phyloP scores from a whole-genome alignment of 2,329 filamentous ascomycete species.

The Pseudogymnoascus sp. region DNA sequence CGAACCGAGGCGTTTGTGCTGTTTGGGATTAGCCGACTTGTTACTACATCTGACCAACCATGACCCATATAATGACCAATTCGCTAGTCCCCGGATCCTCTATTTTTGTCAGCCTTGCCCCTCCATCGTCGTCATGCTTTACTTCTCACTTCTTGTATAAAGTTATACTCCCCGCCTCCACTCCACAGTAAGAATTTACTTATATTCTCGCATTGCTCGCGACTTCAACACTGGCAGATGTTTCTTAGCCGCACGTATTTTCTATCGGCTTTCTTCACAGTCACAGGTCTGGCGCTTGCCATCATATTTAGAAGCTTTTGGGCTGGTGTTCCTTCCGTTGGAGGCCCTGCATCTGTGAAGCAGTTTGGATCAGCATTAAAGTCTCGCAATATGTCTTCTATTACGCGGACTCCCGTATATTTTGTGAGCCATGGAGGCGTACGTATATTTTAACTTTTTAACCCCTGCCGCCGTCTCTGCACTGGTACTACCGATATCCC shows the following conservation, averaged over 20 bases:
- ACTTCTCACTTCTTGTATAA: neutral
- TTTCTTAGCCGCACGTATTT: neutral
- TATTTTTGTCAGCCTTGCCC: neutral
- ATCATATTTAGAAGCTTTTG: neutral
- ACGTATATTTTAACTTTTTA: constrained; percentile 11
- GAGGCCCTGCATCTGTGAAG: neutral
- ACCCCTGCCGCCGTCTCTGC: neutral
- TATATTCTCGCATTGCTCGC: neutral
- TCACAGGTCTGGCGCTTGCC: neutral
- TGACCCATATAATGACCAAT: constrained; percentile 4
- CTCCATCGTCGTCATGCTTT: neutral
- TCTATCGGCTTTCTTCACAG: neutral
- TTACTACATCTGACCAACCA: neutral
- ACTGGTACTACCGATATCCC: neutral
- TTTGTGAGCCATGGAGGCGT: constrained; percentile 24
- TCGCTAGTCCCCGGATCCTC: neutral
- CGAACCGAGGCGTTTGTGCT: neutral
- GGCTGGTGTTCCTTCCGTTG: neutral
- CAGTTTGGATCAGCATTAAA: neutral
- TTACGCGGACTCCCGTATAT: constrained; percentile 18
- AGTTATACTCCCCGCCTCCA: neutral
- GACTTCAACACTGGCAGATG: neutral
- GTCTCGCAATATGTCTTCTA: constrained; percentile 16
- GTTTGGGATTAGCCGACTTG: neutral
- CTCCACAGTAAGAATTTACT: neutral